Base-by-base conservation (phyloP, 129 eudicot species). In the Ambrosia artemisiifolia region DNA sequence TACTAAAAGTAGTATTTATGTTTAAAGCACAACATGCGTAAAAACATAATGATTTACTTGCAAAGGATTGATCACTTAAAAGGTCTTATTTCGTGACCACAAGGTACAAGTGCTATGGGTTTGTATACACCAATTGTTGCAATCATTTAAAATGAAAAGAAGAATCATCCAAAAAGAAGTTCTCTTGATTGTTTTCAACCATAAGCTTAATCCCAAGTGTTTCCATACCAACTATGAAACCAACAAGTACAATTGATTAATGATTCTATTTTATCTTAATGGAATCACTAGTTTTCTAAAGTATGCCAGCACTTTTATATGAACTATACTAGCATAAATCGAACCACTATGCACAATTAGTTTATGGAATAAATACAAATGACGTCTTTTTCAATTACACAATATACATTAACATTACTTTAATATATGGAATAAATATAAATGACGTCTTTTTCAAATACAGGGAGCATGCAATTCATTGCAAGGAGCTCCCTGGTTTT, bases 121-220 rank as follows among this genome's bases (percentile, higher is more conserved):
- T 18, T 34, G 24, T n/a, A 38, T 40, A 48, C 10, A 32, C 14
- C 71, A 49, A 48, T 50, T 73, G n/a, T 13, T 63, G 12, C 30
- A 19, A 20, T 24, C 17, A 63, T 48, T 34, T 18, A 3, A 38
- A 13, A 19, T 40, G 3, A 35, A 13, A 57, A 18, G 11, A n/a
- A 38, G 13, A 14, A 19, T 56, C n/a, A 20, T 14, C 14, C 3
- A 11, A 71, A 42, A 42, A 73, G 5, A 35, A 35, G 48, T 38
- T 73, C 40, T 32, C 46, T 4, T 6, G 19, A 50, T n/a, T 7
- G 9, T 17, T 17, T 49, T 63, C 36, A 74, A 38, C 35, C 79
- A 75, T 32, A 8, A 36, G 3, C 59, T 50, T 13, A 9, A 51
- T 16, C 57, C 70, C 48, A 65, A n/a, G 47, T 75, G 67, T 75